These are phyloP conservation scores for Gracilaria caudata DNA, from an alignment of 23 red algal species.

Conservation along the genomic window DNA sequence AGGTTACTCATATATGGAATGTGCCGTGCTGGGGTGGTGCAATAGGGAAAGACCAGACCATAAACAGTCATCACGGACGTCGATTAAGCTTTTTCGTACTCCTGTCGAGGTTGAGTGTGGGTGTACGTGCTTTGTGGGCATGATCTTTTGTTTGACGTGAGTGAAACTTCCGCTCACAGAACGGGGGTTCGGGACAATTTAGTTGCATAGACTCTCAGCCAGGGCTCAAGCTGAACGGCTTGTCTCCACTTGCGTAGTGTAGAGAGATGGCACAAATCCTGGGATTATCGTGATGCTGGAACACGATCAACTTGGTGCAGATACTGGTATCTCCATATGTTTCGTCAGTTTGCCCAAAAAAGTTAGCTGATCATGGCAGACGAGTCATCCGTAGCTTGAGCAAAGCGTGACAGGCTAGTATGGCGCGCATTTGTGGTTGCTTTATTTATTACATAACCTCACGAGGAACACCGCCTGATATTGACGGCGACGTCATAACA, in stretches of 20 bases:
- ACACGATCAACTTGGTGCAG: too few species aligned
- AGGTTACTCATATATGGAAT: not conserved
- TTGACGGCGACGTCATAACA: not conserved
- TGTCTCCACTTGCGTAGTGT: not conserved
- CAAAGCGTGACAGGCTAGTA: not conserved
- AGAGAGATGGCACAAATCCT: too few species aligned
- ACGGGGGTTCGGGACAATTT: too few species aligned
- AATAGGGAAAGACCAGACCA: not conserved
- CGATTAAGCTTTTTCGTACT: not conserved
- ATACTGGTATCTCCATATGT: too few species aligned
- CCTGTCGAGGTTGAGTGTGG: not conserved
- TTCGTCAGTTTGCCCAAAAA: too few species aligned
- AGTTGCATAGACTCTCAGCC: not conserved
- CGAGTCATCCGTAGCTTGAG: too few species aligned
- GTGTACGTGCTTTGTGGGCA: not conserved
- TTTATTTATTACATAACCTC: too few species aligned
- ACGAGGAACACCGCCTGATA: too few species aligned
- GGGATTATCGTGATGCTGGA: too few species aligned
- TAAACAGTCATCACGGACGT: not conserved
- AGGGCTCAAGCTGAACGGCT: not conserved
- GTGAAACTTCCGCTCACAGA: too few species aligned
- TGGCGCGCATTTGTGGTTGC: not conserved
- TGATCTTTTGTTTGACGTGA: not conserved
- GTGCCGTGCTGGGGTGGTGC: not conserved
- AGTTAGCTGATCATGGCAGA: not conserved